Conservation (phyloP, 257 asterid genomes). For the Apocynum venetum region DNA sequence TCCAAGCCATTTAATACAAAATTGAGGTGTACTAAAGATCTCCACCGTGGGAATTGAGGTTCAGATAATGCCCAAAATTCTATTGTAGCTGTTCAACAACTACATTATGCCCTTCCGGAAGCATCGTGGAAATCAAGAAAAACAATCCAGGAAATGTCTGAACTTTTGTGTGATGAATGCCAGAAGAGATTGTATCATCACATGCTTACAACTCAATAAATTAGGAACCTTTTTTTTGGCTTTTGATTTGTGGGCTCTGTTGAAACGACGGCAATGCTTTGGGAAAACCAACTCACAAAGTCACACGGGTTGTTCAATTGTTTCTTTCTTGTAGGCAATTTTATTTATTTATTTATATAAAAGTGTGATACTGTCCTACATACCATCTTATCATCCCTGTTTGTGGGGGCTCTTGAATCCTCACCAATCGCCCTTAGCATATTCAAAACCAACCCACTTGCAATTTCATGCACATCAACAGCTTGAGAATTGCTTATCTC, state of each 20-base stretch:
- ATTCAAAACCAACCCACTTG: conserved; percentile 12
- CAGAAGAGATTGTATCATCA: conserved; percentile 7
- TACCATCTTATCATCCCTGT: neutral
- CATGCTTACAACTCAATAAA: conserved; percentile 22
- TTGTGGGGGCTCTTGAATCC: neutral
- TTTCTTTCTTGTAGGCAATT: neutral
- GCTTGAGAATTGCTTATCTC: conserved; percentile 2
- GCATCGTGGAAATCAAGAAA: conserved; percentile 14
- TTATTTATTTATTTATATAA: neutral
- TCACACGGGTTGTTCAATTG: conserved; percentile 9
- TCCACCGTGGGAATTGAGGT: neutral
- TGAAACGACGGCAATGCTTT: neutral
- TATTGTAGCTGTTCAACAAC: neutral
- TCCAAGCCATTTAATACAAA: too few species aligned
- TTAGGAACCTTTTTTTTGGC: neutral
- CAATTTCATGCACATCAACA: neutral
- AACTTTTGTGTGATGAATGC: conserved; percentile 7
- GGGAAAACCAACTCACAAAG: neutral
- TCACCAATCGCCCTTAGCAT: too few species aligned
- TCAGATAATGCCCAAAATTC: neutral
- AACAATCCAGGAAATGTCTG: neutral
- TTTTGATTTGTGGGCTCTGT: conserved; percentile 10
- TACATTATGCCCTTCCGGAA: neutral
- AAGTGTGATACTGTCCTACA: conserved; percentile 1
- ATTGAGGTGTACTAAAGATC: neutral